Percentiles rank a stretch among this genome's conserved stretches.
phyloP scores from a whole-genome alignment of 805 yeast species.

The Diddensiella caesifluorescens region DNA sequence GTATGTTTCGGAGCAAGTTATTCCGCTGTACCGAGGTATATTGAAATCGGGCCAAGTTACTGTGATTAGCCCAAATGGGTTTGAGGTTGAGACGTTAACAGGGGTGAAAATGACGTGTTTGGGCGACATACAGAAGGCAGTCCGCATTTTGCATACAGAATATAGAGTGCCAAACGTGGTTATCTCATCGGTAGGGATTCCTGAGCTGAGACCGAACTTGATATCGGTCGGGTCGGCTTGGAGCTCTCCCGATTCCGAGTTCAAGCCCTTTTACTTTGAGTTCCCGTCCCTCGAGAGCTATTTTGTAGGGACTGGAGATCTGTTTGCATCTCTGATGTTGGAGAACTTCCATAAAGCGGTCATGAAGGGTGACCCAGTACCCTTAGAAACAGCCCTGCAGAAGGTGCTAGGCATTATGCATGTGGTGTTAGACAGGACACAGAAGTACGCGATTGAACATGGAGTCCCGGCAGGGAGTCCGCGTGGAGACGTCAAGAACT shows the following conservation, averaged over 20 bases:
- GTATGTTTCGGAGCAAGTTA: constrained; percentile 57
- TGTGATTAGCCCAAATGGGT: constrained; percentile 84
- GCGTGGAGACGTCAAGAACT: constrained; percentile 43
- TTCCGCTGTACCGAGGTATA: constrained; percentile 53
- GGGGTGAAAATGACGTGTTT: constrained; percentile 42
- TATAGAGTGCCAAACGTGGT: constrained; percentile 57
- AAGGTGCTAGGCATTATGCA: constrained; percentile 38
- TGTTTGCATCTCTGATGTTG: constrained; percentile 72
- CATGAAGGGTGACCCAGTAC: constrained; percentile 6
- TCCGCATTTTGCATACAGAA: constrained; percentile 43
- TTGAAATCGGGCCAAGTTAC: constrained; percentile 49
- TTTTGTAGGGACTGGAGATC: constrained; percentile 93
- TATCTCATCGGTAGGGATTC: constrained; percentile 49
- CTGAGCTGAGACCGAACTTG: constrained; percentile 17
- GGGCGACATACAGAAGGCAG: constrained; percentile 41
- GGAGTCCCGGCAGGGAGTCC: constrained; percentile 18
- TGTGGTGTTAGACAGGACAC: constrained; percentile 39
- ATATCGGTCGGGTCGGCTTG: constrained; percentile 44
- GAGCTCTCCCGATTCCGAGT: constrained; percentile 1
- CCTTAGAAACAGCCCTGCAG: constrained; percentile 37
- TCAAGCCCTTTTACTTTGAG: constrained; percentile 37
- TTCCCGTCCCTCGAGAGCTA: constrained; percentile 67
- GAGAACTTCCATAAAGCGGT: constrained; percentile 41
- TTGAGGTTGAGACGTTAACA: constrained; percentile 71
- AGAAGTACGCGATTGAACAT: constrained; percentile 13